These are phyloP conservation scores for Colletotrichum sansevieriae DNA, from an alignment of 2,329 filamentous ascomycete species.

Conservation along the genomic window DNA sequence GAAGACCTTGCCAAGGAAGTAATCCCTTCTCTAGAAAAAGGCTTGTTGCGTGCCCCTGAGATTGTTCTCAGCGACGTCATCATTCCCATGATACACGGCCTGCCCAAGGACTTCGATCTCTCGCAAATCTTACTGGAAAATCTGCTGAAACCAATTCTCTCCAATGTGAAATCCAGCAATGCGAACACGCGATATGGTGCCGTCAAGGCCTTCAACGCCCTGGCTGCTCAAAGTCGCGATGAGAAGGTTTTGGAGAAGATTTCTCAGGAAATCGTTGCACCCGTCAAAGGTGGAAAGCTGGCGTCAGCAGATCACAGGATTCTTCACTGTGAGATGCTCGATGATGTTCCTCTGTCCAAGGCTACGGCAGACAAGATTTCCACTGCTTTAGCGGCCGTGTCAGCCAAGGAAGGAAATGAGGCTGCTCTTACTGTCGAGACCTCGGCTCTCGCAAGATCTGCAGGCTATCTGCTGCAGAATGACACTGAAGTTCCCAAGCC, in stretches of 20 bases:
- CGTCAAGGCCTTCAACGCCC: slow-evolving; percentile 77
- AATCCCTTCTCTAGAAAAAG: slow-evolving; percentile 87
- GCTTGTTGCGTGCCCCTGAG: slow-evolving; percentile 89
- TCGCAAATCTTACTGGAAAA: slow-evolving; percentile 79
- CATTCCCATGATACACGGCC: slow-evolving; percentile 76
- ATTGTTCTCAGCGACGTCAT: slow-evolving; percentile 86
- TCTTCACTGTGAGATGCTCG: slow-evolving; percentile 85
- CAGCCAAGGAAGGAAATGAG: slow-evolving; percentile 91
- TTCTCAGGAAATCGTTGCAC: slow-evolving; percentile 81
- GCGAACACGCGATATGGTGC: slow-evolving; percentile 80
- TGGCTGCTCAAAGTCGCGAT: slow-evolving; percentile 74
- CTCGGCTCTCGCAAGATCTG: slow-evolving; percentile 75
- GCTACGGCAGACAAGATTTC: slow-evolving; percentile 76
- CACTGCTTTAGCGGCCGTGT: slow-evolving; percentile 74
- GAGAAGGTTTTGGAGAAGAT: slow-evolving; percentile 73
- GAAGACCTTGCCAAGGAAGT: slow-evolving; percentile 83
- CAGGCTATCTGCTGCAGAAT: slow-evolving; percentile 72
- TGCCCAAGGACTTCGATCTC: slow-evolving; percentile 80
- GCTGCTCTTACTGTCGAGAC: slow-evolving; percentile 82
- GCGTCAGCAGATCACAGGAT: slow-evolving; percentile 87
- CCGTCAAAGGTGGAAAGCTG: slow-evolving; percentile 87
- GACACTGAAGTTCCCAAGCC: slow-evolving; percentile 73
- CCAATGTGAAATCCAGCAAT: slow-evolving; percentile 93
- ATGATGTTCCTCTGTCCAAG: slow-evolving; percentile 70
- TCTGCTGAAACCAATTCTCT: slow-evolving; percentile 87